Evolutionary conservation across 495 filamentous ascomycete genomes (phyloP).

Genomic region (Penicillium angulare): DNA sequence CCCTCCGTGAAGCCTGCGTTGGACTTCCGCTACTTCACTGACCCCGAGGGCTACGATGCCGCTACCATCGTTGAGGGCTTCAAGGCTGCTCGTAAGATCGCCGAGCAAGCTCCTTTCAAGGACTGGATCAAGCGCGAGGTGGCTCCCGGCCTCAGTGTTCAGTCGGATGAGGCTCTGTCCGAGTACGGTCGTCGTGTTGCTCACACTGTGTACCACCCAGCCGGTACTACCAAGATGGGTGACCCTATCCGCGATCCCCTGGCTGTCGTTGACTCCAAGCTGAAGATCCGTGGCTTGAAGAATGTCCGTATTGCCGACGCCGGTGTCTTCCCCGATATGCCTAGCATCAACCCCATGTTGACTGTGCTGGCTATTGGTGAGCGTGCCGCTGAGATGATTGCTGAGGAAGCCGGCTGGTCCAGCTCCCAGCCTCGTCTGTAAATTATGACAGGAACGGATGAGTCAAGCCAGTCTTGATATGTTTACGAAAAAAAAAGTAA

Average conservation of each 20-base stretch:
- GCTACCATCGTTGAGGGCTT: slow-evolving; percentile 78
- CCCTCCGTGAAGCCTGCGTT: slow-evolving; percentile 74
- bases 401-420: slow-evolving; percentile 59
- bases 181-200: slow-evolving; percentile 74
- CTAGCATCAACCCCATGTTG: slow-evolving; percentile 66
- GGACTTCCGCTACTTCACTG: slow-evolving; percentile 88
- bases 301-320: slow-evolving; percentile 64
- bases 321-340: slow-evolving; percentile 67
- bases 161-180: slow-evolving; percentile 67
- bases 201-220: slow-evolving; percentile 85
- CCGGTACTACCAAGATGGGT: slow-evolving; percentile 87
- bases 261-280: slow-evolving; percentile 61
- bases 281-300: slow-evolving; percentile 57
- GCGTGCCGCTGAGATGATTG: slow-evolving; percentile 62
- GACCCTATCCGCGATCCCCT: slow-evolving; percentile 58
- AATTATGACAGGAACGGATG: not conserved
- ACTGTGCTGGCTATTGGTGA: slow-evolving; percentile 65
- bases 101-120: slow-evolving; percentile 68
- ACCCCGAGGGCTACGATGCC: slow-evolving; percentile 78
- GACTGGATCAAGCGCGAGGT: slow-evolving; percentile 79
- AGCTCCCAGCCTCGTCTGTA: slow-evolving; percentile 50
- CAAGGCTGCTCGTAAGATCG: slow-evolving; percentile 67
- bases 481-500: slow-evolving; percentile 9
- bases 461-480: slow-evolving; percentile 4
- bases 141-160: slow-evolving; percentile 66